These are phyloP conservation scores for Yamadazyma jaroonii DNA, from an alignment of 1,139 yeast genomes.

Conservation along the genomic window DNA sequence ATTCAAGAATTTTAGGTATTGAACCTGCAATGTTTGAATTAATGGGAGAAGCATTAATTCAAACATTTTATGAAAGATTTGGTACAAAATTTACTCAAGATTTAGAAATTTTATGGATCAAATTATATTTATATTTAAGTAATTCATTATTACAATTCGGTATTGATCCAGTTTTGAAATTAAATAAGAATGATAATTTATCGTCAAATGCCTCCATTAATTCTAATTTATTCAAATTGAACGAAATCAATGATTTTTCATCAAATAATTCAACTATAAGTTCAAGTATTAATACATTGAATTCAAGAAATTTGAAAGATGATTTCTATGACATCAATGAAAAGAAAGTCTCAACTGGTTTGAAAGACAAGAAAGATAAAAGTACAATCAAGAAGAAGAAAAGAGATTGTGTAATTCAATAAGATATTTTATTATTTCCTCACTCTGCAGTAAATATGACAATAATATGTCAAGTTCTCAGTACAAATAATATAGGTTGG, in stretches of 20 bases:
- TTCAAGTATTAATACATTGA: neutral
- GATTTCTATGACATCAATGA: constrained; percentile 14
- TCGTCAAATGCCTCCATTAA: constrained; percentile 2
- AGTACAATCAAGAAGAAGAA: constrained; percentile 24
- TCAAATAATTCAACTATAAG: constrained; percentile 1
- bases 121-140: constrained; percentile 58
- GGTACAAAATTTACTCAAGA: constrained; percentile 46
- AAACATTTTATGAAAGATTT: constrained; percentile 70
- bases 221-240: constrained; percentile 9
- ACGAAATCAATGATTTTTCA: constrained; percentile 8
- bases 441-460: neutral
- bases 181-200: constrained; percentile 12
- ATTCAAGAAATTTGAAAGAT: constrained; percentile 3
- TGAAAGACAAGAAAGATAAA: constrained; percentile 14
- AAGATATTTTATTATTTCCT: neutral
- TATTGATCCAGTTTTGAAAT: constrained; percentile 52
- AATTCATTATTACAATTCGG: constrained; percentile 65
- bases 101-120: constrained; percentile 70
- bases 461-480: too few relatives aligned
- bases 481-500: too few relatives aligned
- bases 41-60: constrained; percentile 76
- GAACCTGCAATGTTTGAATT: constrained; percentile 71
- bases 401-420: constrained; percentile 30
- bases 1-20: constrained; percentile 70
- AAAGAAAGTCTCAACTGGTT: constrained; percentile 11